Conservation (phyloP, 1,284 basidiomycete genomes). For the Cryptococcus sp. region DNA sequence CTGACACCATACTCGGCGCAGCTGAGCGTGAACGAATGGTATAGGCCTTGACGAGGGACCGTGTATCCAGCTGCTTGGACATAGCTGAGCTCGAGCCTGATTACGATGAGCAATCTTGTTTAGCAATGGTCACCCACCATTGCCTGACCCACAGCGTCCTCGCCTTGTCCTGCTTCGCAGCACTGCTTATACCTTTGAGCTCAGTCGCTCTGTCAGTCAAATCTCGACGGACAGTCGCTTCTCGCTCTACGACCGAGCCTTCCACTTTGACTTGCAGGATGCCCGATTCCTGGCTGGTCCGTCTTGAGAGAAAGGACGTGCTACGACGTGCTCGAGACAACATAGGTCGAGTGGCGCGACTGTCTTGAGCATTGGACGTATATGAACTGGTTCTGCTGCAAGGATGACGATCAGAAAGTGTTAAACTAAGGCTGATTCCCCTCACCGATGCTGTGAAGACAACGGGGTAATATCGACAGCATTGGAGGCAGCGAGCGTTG, state of each 20-base stretch:
- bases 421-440: too few species aligned
- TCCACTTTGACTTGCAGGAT: constrained; percentile 20
- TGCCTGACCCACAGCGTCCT: constrained; percentile 41
- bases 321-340: constrained; percentile 24
- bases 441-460: constrained; percentile 39
- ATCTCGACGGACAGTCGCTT: constrained; percentile 30
- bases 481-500: constrained; percentile 19
- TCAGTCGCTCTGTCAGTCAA: constrained; percentile 24
- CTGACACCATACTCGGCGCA: constrained; percentile 57
- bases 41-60: constrained; percentile 79
- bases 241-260: constrained; percentile 34
- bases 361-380: constrained; percentile 5
- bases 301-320: constrained; percentile 6
- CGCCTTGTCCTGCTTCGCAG: constrained; percentile 40
- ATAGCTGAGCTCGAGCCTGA: constrained; percentile 45
- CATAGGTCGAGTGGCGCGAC: constrained; percentile 16
- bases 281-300: constrained; percentile 12
- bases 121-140: constrained; percentile 31
- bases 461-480: constrained; percentile 30
- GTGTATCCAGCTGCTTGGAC: constrained; percentile 30
- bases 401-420: neutral
- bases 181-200: constrained; percentile 18
- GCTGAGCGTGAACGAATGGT: constrained; percentile 84
- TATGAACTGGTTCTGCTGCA: constrained; percentile 12
- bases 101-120: neutral